Base-by-base conservation (phyloP, 495 filamentous ascomycete genomes). In the Paragyromitra xinjiangensis region DNA sequence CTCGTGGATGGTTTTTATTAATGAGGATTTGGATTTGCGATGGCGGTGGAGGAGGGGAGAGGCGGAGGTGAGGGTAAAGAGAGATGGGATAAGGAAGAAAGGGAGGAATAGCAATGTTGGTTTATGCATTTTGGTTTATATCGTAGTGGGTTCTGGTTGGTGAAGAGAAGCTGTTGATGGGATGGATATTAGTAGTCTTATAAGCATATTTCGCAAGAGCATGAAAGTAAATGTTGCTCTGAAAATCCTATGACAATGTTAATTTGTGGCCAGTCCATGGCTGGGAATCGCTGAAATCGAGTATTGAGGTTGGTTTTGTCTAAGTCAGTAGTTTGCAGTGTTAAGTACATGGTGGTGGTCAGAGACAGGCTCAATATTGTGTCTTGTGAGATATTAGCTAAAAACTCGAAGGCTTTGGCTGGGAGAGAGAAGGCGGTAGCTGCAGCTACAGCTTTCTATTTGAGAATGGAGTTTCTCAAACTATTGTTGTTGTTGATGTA, bases 221-320 rank as follows among this genome's bases (percentile, higher is more conserved):
- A 58, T 11, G 24, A 6, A 64, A 22, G 42, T 8, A 39, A 29
- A 26, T 37, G 19, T 12, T 19, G 6, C 24, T 62, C 14, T 65
- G 26, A 37, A 62, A 22, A 29, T 12, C 19, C 40, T 16, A 39
- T 34, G 34, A 39, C 29, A 63, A 16, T 65, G 59, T 40, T 55
- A 72, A 40, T 58, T 24, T 48, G 53, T 59, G 29, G 42, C 39
- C 16, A 39, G 37, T 12, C 26, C 45, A 77, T 73, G 74, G 74
- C 74, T 77, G 69, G 74, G 69, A 34, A 59, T 24, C 22, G n/a
- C 19, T 26, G 40, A 4, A 29, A 55, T 71, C 11, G 48, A 39
- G 14, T 77, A 64, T 58, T 77, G 74, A 73, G 74, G 69, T 77
- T 77, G 69, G 74, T 63, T 34, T 24, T 67, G 70, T 42, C 63